A percentile compares a stretch with the other conserved stretches of the same genome.
These are phyloP conservation scores for Xylariaceae sp. DNA, from an alignment of 2,329 filamentous ascomycete genomes.

Conservation along the genomic window DNA sequence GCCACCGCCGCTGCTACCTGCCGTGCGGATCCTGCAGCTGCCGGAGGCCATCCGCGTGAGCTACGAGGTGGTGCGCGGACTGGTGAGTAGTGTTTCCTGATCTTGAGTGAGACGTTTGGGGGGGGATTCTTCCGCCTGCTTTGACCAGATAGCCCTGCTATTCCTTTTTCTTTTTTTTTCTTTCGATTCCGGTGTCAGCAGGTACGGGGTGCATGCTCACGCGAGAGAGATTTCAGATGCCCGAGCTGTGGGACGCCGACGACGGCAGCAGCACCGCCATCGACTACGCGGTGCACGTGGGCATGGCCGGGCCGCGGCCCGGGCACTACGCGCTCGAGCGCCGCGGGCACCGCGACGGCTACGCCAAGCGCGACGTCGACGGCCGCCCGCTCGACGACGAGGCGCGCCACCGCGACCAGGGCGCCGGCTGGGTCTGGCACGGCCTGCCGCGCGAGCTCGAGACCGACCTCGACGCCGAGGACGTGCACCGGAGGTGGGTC, in stretches of 20 bases:
- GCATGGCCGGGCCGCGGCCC: conserved; percentile 61
- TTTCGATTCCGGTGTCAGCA: too few relatives aligned
- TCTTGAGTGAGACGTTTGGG: too few relatives aligned
- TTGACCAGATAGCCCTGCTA: too few relatives aligned
- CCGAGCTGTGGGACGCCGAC: conserved; percentile 49
- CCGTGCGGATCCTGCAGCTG: conserved; percentile 57
- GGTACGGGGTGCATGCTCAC: too few relatives aligned
- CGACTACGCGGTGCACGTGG: conserved; percentile 69
- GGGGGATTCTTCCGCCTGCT: too few relatives aligned
- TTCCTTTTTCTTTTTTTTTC: too few relatives aligned
- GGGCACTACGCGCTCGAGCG: conserved; percentile 67
- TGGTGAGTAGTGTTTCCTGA: too few relatives aligned
- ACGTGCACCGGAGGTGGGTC: conserved; percentile 50
- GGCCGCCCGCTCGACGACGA: conserved; percentile 48
- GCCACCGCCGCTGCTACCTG: conserved; percentile 26
- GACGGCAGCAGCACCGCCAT: conserved; percentile 21
- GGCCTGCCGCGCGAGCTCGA: conserved; percentile 47
- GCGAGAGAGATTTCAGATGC: too few relatives aligned
- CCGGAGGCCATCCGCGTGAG: conserved; percentile 61
- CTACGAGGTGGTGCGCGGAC: conserved; percentile 57
- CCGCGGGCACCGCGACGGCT: conserved; percentile 63
- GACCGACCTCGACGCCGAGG: conserved; percentile 50
- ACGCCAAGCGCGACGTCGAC: conserved; percentile 64
- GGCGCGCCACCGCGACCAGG: conserved; percentile 27
- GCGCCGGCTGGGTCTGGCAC: conserved; percentile 45